Percentiles rank a stretch among this genome's conserved stretches.
Evolutionary conservation across 345 rosid genomes (phyloP).

Genomic region (Stellera chamaejasme): DNA sequence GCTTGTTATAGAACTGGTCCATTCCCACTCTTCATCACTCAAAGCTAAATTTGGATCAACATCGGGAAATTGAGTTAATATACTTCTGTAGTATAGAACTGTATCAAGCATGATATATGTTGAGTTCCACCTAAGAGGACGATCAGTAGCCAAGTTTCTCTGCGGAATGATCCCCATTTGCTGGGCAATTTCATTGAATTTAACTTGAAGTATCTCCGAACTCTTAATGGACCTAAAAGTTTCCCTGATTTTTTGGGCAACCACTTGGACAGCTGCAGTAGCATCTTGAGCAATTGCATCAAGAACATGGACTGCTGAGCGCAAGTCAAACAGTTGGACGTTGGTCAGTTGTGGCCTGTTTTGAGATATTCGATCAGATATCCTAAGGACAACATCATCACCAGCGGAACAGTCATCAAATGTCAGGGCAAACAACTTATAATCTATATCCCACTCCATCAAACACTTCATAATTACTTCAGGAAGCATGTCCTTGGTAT

Average conservation of each 20-base stretch:
- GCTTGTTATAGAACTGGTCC: slow-evolving; percentile 47
- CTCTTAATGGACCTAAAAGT: slow-evolving; percentile 71
- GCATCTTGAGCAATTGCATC: slow-evolving; percentile 59
- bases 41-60: slow-evolving; percentile 51
- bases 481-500: slow-evolving; percentile 77
- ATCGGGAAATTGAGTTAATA: slow-evolving; percentile 56
- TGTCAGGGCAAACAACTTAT: slow-evolving; percentile 78
- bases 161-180: slow-evolving; percentile 48
- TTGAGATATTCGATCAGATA: slow-evolving; percentile 55
- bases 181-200: slow-evolving; percentile 66
- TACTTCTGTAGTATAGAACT: slow-evolving; percentile 53
- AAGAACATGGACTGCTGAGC: slow-evolving; percentile 63
- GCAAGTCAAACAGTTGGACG: slow-evolving; percentile 66
- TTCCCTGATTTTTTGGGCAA: slow-evolving; percentile 66
- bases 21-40: slow-evolving; percentile 76
- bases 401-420: slow-evolving; percentile 56
- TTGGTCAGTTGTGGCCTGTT: slow-evolving; percentile 47
- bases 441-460: slow-evolving; percentile 80
- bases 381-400: slow-evolving; percentile 57
- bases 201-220: slow-evolving; percentile 50
- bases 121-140: slow-evolving; percentile 55
- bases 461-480: slow-evolving; percentile 70
- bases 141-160: slow-evolving; percentile 57
- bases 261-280: slow-evolving; percentile 46
- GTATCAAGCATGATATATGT: slow-evolving; percentile 79